Percentiles rank a stretch among this genome's conserved stretches.
Evolutionary conservation across 2,329 filamentous ascomycete genomes (phyloP).

Genomic region (Dendrostoma leiphaemia): DNA sequence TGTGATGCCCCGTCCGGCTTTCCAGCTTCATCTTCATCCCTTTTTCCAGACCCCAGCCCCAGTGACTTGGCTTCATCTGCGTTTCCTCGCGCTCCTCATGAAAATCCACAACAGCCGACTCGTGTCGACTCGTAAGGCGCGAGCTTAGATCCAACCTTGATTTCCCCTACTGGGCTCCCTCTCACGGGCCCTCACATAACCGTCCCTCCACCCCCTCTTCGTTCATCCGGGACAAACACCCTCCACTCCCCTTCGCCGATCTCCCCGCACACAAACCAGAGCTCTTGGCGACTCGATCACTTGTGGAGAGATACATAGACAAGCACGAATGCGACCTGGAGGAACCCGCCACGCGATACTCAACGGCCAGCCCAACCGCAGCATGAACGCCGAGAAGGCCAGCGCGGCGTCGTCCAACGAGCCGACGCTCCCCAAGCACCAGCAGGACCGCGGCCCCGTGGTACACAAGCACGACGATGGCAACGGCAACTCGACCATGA

Average conservation of each 20-base stretch:
- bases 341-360: background rate
- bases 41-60: background rate
- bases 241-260: background rate
- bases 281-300: background rate
- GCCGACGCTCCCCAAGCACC: conserved; percentile 25
- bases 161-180: no score
- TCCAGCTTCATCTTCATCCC: background rate
- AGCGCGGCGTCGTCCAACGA: conserved; percentile 21
- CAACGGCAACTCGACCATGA: conserved; percentile 17
- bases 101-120: background rate
- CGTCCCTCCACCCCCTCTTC: background rate
- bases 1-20: background rate
- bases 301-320: background rate
- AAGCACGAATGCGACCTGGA: background rate
- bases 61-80: background rate
- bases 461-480: conserved; percentile 17
- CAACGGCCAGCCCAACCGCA: conserved; percentile 1
- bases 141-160: background rate
- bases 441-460: conserved; percentile 21
- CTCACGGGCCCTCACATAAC: no score
- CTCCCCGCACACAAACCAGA: background rate
- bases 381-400: conserved; percentile 14
- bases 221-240: background rate
- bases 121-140: background rate
- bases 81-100: background rate